Conservation (phyloP, 192 early-diverging fungal genomes). For the Rhizophagus prolifer region DNA sequence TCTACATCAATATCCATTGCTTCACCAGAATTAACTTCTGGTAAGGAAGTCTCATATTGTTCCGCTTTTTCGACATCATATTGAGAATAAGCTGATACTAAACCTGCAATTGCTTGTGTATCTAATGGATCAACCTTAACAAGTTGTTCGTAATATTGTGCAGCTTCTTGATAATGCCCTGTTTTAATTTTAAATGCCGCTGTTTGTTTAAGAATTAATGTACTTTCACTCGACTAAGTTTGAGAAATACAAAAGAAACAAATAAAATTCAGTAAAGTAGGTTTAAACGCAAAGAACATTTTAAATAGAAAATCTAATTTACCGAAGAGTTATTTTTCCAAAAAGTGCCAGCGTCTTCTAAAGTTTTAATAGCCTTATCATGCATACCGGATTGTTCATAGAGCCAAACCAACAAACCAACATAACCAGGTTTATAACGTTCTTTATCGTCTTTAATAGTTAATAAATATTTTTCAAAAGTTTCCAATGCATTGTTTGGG, state of each 20-base stretch:
- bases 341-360: constrained; percentile 57
- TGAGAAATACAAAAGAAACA: neutral
- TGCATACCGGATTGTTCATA: constrained; percentile 64
- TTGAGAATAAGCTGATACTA: constrained; percentile 65
- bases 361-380: constrained; percentile 54
- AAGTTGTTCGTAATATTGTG: constrained; percentile 66
- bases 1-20: constrained; percentile 49
- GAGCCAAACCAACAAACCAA: constrained; percentile 72
- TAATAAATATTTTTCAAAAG: constrained; percentile 46
- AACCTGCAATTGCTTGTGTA: constrained; percentile 61
- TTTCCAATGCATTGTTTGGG: constrained; percentile 47
- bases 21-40: constrained; percentile 35
- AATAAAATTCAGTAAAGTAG: constrained; percentile 17
- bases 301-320: neutral
- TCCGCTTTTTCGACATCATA: constrained; percentile 61
- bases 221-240: constrained; percentile 21
- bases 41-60: constrained; percentile 58
- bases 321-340: constrained; percentile 46
- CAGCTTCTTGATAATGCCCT: constrained; percentile 59
- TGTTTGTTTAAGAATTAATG: constrained; percentile 59
- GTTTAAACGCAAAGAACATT: constrained; percentile 11
- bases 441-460: constrained; percentile 33
- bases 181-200: constrained; percentile 68
- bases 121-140: constrained; percentile 67
- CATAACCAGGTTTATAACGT: constrained; percentile 57